A percentile compares a stretch with the other conserved stretches of the same genome.
Conservation (phyloP, 306 rosid species). For the Ceratonia siliqua region DNA sequence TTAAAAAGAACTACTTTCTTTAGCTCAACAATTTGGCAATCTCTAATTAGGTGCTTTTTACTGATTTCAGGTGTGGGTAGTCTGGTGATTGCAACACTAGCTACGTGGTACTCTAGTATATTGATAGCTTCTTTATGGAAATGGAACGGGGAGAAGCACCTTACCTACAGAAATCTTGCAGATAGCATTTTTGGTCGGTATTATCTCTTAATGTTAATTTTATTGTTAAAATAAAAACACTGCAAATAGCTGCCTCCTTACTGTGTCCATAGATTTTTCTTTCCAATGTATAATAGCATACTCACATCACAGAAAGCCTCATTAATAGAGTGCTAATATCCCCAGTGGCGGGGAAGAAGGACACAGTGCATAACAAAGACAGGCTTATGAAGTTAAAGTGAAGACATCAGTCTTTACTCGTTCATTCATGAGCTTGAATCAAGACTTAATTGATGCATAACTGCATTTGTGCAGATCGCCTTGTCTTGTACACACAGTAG, state of each 20-base stretch:
- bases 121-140: conserved; percentile 76
- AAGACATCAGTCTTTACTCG: background rate
- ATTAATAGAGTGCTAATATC: background rate
- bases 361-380: background rate
- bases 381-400: background rate
- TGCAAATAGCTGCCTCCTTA: background rate
- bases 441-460: background rate
- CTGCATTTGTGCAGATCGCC: background rate
- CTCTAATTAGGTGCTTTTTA: background rate
- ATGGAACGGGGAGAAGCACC: conserved; percentile 76
- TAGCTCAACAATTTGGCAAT: background rate
- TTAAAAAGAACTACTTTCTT: background rate
- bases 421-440: background rate
- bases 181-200: conserved; percentile 62
- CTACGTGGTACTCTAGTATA: conserved; percentile 80
- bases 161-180: conserved; percentile 68
- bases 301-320: background rate
- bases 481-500: background rate
- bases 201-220: background rate
- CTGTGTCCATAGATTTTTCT: background rate
- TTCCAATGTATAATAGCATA: background rate
- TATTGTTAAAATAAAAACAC: background rate
- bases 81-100: conserved; percentile 67
- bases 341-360: background rate
- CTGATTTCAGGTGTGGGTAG: conserved; percentile 60